Conservation (phyloP, 1,284 basidiomycete species). For the Pseudozyma sp. region DNA sequence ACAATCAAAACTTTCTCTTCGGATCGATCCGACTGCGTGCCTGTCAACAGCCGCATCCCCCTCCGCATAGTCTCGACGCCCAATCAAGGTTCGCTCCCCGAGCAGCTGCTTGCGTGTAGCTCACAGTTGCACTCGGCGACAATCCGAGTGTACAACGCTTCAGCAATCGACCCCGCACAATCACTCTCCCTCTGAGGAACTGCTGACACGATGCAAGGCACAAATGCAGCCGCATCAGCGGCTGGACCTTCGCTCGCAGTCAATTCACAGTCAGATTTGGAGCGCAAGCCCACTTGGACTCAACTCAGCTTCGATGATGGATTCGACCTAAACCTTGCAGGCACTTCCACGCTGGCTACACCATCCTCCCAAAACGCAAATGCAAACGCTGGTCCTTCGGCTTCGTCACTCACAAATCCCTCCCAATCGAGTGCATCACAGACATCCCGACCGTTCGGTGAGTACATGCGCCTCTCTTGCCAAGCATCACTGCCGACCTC, state of each 20-base stretch:
- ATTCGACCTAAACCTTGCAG: constrained; percentile 43
- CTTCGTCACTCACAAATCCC: neutral
- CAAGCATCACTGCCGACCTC: neutral
- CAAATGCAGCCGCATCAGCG: constrained; percentile 9
- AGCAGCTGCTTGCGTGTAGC: neutral
- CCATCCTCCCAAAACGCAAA: neutral
- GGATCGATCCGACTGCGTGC: neutral
- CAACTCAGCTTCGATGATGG: constrained; percentile 48
- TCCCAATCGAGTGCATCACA: neutral
- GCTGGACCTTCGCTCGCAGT: constrained; percentile 7
- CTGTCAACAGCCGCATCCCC: neutral
- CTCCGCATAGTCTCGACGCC: neutral
- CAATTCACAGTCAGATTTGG: constrained; percentile 13
- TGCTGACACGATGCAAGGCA: constrained; percentile 13
- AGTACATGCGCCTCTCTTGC: neutral
- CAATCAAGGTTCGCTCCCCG: neutral
- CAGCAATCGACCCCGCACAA: neutral
- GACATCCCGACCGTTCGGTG: constrained; percentile 8
- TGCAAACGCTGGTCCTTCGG: neutral
- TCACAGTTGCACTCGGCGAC: neutral
- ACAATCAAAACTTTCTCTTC: neutral
- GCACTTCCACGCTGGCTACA: constrained; percentile 12
- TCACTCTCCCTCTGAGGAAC: neutral
- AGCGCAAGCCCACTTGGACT: constrained; percentile 47
- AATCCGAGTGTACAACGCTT: neutral